Evolutionary conservation across 805 yeast species (phyloP), one percentile per base, ranked within the genome.

Genomic region (Grigorovia yakushimaensis): DNA sequence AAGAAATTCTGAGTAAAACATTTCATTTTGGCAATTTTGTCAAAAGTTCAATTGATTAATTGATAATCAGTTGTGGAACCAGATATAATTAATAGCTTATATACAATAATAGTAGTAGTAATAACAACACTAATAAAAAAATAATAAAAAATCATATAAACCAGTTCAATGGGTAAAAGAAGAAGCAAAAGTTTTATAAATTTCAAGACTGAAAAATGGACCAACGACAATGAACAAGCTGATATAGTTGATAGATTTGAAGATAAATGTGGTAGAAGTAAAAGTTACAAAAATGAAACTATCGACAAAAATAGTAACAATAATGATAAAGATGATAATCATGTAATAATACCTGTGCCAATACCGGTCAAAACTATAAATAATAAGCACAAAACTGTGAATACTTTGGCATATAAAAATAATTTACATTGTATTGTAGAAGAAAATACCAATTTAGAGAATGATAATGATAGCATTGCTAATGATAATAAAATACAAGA

Each of bases 401-500:
- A 27, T 3, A 27, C 13, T 27, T 15, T 15, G 13, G 13, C 33
- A 27, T 7, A 27, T 27, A 27, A 15, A 27, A 27, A 27, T 27
- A 15, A 27, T 15, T 7, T 27, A 27, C 33, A 27, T 27, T 27
- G 33, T 27, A 27, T 27, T 27, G 9, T 27, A 15, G 33, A 27
- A 27, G 33, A 27, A 15, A 27, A 15, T 27, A 27, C 33, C 9
- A 27, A 4, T 27, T 27, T 27, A 15, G 33, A 27, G 33, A 15
- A 27, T 15, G 33, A 27, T 7, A 5, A 15, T 27, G 33, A 10
- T 15, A 33, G 17, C 15, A 33, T 33, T 33, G n/a, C 8, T 33
- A 33, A 15, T 13, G 37, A 33, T 6, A 15, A 33, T 33, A 33
- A 33, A 15, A 15, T 54, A 9, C 57, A 48, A 45, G 51, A 48